phyloP scores from a whole-genome alignment of 768 basidiomycete species.

The Imleria badia region DNA sequence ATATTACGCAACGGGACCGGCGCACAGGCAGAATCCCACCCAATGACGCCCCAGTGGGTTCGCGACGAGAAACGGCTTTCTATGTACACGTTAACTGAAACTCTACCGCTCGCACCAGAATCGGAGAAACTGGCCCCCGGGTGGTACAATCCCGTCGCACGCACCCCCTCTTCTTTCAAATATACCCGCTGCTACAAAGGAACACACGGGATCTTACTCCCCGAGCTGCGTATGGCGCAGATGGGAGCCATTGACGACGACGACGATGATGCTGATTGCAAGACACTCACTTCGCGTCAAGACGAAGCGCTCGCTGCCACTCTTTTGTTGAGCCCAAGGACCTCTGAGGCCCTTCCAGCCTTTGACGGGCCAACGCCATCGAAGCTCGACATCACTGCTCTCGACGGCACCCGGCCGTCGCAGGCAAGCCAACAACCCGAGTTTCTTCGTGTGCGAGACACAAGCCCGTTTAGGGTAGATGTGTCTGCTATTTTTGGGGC shows the following conservation, averaged over 20 bases:
- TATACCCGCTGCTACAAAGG: slow-evolving; percentile 2
- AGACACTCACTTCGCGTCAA: slow-evolving; percentile 32
- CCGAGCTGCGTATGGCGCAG: slow-evolving; percentile 16
- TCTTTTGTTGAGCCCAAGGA: slow-evolving; percentile 47
- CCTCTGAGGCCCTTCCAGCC: slow-evolving; percentile 29
- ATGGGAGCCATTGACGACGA: slow-evolving; percentile 19
- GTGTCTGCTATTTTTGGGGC: slow-evolving; percentile 32
- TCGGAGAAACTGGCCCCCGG: slow-evolving; percentile 36
- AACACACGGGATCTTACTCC: slow-evolving; percentile 18
- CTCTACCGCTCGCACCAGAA: slow-evolving; percentile 22
- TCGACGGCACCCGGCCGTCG: slow-evolving; percentile 3
- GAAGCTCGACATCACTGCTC: slow-evolving; percentile 2
- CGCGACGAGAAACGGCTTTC: slow-evolving; percentile 32
- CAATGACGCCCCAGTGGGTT: slow-evolving; percentile 21
- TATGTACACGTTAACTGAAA: slow-evolving; percentile 21
- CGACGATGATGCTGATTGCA: slow-evolving; percentile 30
- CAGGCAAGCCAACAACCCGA: slow-evolving; percentile 7
- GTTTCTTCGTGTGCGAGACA: slow-evolving; percentile 38
- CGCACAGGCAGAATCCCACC: slow-evolving; percentile 19
- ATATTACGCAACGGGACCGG: slow-evolving; percentile 10
- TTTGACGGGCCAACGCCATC: slow-evolving; percentile 2
- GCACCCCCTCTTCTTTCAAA: slow-evolving; percentile 14
- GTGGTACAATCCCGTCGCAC: slow-evolving; percentile 28
- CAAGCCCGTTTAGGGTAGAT: slow-evolving; percentile 50
- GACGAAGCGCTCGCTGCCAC: slow-evolving; percentile 41